These are phyloP conservation scores for Cafeteria roenbergensis DNA, from an alignment of 108 stramenopile species.

Conservation along the genomic window DNA sequence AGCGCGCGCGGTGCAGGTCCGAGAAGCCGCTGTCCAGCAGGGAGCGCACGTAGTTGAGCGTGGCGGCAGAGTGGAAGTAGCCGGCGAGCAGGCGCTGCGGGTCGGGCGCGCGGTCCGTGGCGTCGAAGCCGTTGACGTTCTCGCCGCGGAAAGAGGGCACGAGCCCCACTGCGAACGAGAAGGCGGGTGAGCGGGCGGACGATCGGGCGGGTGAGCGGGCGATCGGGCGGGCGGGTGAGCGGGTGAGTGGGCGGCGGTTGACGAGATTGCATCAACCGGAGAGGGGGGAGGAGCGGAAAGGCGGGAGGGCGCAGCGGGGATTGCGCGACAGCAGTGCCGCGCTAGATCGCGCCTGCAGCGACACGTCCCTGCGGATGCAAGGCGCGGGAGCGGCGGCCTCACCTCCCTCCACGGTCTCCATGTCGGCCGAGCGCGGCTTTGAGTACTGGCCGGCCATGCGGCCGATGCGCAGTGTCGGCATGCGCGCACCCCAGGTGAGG, in stretches of 20 bases:
- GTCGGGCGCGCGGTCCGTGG: constrained; percentile 38
- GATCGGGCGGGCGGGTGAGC: no score
- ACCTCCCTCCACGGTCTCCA: constrained; percentile 53
- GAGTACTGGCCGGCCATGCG: constrained; percentile 95
- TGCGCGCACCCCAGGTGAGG: constrained; percentile 79
- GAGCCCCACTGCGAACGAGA: constrained; percentile 52
- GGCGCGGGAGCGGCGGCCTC: no score
- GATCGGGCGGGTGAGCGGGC: no score
- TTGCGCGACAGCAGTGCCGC: no score
- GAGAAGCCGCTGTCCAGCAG: constrained; percentile 87
- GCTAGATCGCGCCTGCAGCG: no score
- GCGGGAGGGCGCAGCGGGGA: no score
- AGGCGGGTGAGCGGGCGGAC: no score
- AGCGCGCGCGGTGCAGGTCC: constrained; percentile 78
- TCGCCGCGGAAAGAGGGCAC: constrained; percentile 88
- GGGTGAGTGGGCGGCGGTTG: no score
- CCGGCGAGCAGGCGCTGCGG: constrained; percentile 7
- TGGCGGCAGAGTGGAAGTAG: constrained; percentile 56
- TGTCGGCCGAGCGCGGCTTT: constrained; percentile 79
- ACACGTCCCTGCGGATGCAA: no score
- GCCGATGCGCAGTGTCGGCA: constrained; percentile 87
- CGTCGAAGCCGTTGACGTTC: constrained; percentile 61
- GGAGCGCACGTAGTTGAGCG: constrained; percentile 85
- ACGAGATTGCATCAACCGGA: no score
- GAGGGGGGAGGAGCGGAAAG: no score